Evolutionary conservation across 352 stramenopile genomes (phyloP), one percentile per base, ranked within the genome.

Genomic region (Saprolegnia diclina): DNA sequence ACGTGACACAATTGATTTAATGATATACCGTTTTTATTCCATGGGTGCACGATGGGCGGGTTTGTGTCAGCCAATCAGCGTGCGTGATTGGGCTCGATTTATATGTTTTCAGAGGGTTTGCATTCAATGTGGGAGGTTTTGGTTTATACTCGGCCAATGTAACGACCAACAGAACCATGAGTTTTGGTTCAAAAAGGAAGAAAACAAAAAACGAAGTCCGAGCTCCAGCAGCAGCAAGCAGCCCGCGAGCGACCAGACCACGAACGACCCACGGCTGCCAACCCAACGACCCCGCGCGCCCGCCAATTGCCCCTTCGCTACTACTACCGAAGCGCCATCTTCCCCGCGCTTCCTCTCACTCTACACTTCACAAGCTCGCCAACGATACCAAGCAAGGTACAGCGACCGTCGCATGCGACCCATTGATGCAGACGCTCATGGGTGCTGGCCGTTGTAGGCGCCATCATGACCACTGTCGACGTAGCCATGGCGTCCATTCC

Each of bases 111-210:
- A n/a, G 0, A 56, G 44, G 9, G 18, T 42, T 37, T 48, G 13
- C 40, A 69, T 69, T 24, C 1, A 16, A 22, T 63, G 16, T 54
- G 18, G 35, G 38, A 69, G 63, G 63, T 62, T 44, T 69, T 69
- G n/a, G 11, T 16, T 69, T 69, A 57, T 57, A 57, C 63, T 40
- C 52, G 26, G 26, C 24, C n/a, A 69, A 69, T 62, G 63, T 69
- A 69, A 69, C 63, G 63, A 69, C 63, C 50, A 63, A 63, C 50
- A 63, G 63, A 63, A 69, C 63, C 50, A 69, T 63, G 63, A 69
- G 63, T 59, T 59, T 59, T 59, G 52, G 52, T 59, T 56, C 22
- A 69, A 56, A 66, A 48, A 48, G 42, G 52, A 35, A 69, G 46
- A 59, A 69, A 52, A 46, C 44, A 69, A 69, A 59, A 67, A 57